A percentile compares a stretch with the other conserved stretches of the same genome.
phyloP scores from a whole-genome alignment of 257 asterid genomes.

The Leptodermis oblonga region DNA sequence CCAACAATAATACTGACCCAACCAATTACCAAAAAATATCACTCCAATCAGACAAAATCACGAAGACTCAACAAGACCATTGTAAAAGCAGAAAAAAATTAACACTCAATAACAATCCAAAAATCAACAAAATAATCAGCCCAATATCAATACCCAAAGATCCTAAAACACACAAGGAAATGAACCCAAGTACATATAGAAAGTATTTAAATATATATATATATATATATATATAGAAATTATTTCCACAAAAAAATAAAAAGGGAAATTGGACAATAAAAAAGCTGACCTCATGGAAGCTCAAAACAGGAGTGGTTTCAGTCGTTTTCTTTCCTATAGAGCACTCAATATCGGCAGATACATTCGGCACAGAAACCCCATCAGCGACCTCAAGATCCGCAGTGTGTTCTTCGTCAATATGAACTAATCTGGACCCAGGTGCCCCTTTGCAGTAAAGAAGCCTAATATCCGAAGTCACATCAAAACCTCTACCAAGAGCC shows the following conservation, averaged over 20 bases:
- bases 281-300: slow-evolving; percentile 71
- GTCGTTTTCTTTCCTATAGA: slow-evolving; percentile 36
- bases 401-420: slow-evolving; percentile 53
- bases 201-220: too few relatives aligned
- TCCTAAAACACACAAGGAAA: neutral
- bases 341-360: slow-evolving; percentile 71
- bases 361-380: slow-evolving; percentile 63
- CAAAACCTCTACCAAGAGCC: slow-evolving; percentile 97
- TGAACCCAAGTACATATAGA: neutral
- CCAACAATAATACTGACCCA: neutral
- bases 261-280: neutral
- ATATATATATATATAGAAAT: neutral
- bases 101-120: neutral
- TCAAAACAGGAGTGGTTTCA: slow-evolving; percentile 63
- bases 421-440: slow-evolving; percentile 75
- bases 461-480: slow-evolving; percentile 96
- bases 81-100: neutral
- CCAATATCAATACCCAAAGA: neutral
- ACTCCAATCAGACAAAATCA: neutral
- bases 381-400: slow-evolving; percentile 53
- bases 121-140: neutral
- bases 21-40: neutral
- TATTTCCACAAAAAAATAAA: neutral
- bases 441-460: slow-evolving; percentile 90
- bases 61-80: neutral